These are phyloP conservation scores for Globisporangium carolinianum DNA, from an alignment of 352 stramenopile genomes.

Conservation along the genomic window DNA sequence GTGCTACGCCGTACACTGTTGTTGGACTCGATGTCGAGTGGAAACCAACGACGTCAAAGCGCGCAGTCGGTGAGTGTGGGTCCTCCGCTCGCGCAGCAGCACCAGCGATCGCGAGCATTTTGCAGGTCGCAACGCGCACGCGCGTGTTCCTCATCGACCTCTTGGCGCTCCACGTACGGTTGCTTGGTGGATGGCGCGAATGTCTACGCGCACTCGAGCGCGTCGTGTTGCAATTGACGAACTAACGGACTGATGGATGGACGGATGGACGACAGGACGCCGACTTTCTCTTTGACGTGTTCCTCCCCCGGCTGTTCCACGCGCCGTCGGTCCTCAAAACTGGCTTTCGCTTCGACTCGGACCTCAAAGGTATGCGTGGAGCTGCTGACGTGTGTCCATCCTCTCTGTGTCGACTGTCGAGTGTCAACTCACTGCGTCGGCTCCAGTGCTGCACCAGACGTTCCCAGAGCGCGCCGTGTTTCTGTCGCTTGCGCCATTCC, in stretches of 20 bases:
- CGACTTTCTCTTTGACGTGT: constrained; percentile 38
- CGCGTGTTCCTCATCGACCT: constrained; percentile 55
- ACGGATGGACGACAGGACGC: constrained; percentile 18
- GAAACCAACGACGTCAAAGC: constrained; percentile 35
- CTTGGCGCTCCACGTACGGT: constrained; percentile 44
- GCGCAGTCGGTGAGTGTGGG: background rate
- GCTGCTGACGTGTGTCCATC: background rate
- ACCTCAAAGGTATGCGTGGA: constrained; percentile 43
- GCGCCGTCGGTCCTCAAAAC: constrained; percentile 38
- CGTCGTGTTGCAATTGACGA: background rate
- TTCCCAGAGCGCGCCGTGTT: constrained; percentile 53
- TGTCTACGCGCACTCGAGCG: too few species aligned
- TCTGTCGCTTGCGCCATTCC: constrained; percentile 24
- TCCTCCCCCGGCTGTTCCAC: constrained; percentile 30
- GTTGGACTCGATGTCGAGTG: constrained; percentile 66
- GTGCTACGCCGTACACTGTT: background rate
- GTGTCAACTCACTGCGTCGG: background rate
- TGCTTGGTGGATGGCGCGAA: background rate
- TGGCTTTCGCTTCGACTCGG: constrained; percentile 62
- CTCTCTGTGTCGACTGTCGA: background rate
- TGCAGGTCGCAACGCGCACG: constrained; percentile 46
- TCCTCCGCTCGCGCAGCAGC: constrained; percentile 7
- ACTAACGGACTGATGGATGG: background rate
- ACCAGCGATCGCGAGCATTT: constrained; percentile 38
- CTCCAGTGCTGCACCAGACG: constrained; percentile 48